Conservation (phyloP, 2,329 filamentous ascomycete species). For the Fusarium chaquense region DNA sequence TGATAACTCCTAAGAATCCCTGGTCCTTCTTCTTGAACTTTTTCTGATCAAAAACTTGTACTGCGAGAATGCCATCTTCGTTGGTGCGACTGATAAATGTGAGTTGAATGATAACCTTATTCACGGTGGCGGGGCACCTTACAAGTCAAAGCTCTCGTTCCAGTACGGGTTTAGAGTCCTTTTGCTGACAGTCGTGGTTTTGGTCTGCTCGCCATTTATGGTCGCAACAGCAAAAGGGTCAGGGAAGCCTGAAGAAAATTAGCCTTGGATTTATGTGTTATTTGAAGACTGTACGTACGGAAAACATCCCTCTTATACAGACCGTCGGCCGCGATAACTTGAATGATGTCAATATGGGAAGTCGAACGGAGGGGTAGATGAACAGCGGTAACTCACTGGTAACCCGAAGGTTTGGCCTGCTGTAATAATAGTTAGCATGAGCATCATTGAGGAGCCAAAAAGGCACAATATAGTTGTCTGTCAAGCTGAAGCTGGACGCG, state of each 20-base stretch:
- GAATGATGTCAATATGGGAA: slow-evolving; percentile 54
- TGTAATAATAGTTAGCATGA: slow-evolving; percentile 55
- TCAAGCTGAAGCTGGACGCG: slow-evolving; percentile 9
- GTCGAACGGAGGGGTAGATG: slow-evolving; percentile 35
- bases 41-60: slow-evolving; percentile 99
- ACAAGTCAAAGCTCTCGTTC: slow-evolving; percentile 99
- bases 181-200: slow-evolving; percentile 97
- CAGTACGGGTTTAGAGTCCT: slow-evolving; percentile 99
- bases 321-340: slow-evolving; percentile 98
- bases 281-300: slow-evolving; percentile 71
- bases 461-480: neutral
- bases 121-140: slow-evolving; percentile 57
- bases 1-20: slow-evolving; percentile 97
- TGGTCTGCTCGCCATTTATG: slow-evolving; percentile 96
- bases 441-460: slow-evolving; percentile 7
- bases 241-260: slow-evolving; percentile 78
- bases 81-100: slow-evolving; percentile 76
- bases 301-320: slow-evolving; percentile 99
- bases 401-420: slow-evolving; percentile 88
- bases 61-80: slow-evolving; percentile 95
- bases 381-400: slow-evolving; percentile 75
- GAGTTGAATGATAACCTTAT: slow-evolving; percentile 23
- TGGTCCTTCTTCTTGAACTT: slow-evolving; percentile 99
- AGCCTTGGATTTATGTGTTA: slow-evolving; percentile 38
- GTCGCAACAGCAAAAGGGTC: slow-evolving; percentile 98